Base-by-base conservation (phyloP, 805 yeast genomes). In the Candida wancherniae region DNA sequence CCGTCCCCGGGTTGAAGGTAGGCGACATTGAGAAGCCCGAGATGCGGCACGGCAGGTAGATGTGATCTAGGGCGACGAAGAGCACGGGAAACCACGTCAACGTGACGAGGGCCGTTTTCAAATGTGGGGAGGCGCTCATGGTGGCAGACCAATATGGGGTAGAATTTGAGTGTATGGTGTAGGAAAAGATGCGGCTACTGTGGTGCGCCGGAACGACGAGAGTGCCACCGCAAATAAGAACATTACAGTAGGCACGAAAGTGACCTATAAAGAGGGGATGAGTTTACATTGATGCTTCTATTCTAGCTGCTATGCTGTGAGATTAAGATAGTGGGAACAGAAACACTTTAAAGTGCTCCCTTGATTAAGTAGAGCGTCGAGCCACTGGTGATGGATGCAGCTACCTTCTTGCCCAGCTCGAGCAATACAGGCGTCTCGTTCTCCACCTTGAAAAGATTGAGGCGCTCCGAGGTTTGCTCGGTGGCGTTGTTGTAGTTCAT, bases 11-110 rank as follows among this genome's bases (percentile, higher is more conserved):
- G 55, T 88, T 88, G 48, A 87, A 71, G 0, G 95, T 75, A 1
- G 97, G 97, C 31, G 83, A 69, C 97, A 88, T 88, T 15, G 95
- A 84, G 22, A 71, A 58, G 2, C 97, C 97, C 25, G 78, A 72
- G 11, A 87, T 73, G 55, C 76, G 73, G 10, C 84, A 84, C 16
- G 87, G 69, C 57, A 77, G 86, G 30, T 73, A 77, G 8, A 78
- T 77, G 50, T 81, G 84, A 40, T 84, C 85, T 22, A 76, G 73
- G 38, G 80, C 57, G 1, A 84, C 73, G 42, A 80, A 71, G 10
- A 72, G 54, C 26, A 86, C 95, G 0, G 96, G 96, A 17, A 86
- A 57, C 95, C 95, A 87, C 19, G 67, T 54, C 22, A 63, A 36
- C 3, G 66, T 48, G 5, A 53, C 40, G 9, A 63, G 32, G 3